A percentile compares a stretch with the other conserved stretches of the same genome.
Conservation (phyloP, 352 stramenopile genomes). For the Phytophthora crassamura region DNA sequence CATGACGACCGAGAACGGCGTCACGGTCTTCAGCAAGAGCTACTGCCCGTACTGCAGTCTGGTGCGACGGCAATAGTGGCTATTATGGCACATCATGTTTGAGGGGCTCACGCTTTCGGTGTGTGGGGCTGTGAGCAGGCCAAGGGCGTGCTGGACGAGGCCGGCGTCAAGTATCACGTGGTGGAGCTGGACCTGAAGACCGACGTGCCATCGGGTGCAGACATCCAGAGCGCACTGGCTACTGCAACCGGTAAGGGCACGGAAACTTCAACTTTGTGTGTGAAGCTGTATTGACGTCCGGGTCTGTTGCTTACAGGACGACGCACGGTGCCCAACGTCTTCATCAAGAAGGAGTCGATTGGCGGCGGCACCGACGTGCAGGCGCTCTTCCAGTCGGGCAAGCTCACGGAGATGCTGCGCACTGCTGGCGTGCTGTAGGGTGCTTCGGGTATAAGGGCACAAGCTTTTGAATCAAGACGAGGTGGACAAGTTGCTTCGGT, state of each 20-base stretch:
- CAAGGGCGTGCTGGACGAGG: slow-evolving; percentile 84
- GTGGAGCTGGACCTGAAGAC: slow-evolving; percentile 71
- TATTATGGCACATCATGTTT: too few species aligned
- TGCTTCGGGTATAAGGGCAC: not conserved
- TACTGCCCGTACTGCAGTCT: slow-evolving; percentile 94
- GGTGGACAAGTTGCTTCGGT: not conserved
- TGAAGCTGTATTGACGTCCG: not conserved
- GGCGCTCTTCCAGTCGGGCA: slow-evolving; percentile 80
- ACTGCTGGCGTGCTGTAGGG: slow-evolving; percentile 38
- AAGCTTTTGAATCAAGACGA: not conserved
- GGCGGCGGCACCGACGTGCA: slow-evolving; percentile 96
- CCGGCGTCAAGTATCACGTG: slow-evolving; percentile 61
- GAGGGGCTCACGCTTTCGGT: not conserved
- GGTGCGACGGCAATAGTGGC: slow-evolving; percentile 28
- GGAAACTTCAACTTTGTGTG: not conserved
- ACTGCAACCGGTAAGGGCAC: slow-evolving; percentile 76
- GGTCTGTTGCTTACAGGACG: slow-evolving; percentile 64
- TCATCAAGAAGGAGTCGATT: slow-evolving; percentile 93
- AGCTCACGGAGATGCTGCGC: slow-evolving; percentile 91
- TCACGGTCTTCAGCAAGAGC: slow-evolving; percentile 93
- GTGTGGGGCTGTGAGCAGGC: slow-evolving; percentile 47
- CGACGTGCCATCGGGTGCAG: slow-evolving; percentile 66
- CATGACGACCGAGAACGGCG: slow-evolving; percentile 49
- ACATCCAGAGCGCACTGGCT: slow-evolving; percentile 90
- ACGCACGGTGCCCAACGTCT: slow-evolving; percentile 97